phyloP scores from a whole-genome alignment of 73 alveolate genomes.

The Urostyla sp. region DNA sequence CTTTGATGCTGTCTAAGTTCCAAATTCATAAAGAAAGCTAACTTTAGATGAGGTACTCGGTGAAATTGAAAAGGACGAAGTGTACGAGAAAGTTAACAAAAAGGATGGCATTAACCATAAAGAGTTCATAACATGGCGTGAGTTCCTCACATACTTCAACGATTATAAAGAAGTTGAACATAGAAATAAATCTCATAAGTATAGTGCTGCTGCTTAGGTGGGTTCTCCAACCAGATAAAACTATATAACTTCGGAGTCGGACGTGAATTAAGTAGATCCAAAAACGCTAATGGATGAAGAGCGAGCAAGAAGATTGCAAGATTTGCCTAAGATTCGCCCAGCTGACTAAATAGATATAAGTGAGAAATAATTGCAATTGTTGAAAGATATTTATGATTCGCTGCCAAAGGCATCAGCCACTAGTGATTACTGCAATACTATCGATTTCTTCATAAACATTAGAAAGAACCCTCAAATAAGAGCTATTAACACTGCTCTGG shows the following conservation, averaged over 20 bases:
- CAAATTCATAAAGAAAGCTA: conserved; percentile 29
- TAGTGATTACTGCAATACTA: conserved; percentile 8
- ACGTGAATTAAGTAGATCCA: conserved; percentile 11
- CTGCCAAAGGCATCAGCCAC: not conserved
- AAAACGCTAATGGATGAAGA: conserved; percentile 51
- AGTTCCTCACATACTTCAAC: conserved; percentile 58
- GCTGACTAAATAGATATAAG: conserved; percentile 62
- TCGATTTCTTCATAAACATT: conserved; percentile 50
- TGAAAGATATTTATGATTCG: conserved; percentile 62
- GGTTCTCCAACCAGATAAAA: not conserved
- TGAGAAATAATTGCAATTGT: conserved; percentile 52
- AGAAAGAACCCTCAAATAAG: conserved; percentile 51
- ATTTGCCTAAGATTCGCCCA: conserved; percentile 54
- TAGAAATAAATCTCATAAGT: conserved; percentile 30
- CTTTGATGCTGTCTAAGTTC: conserved; percentile 64
- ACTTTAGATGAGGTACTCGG: conserved; percentile 52
- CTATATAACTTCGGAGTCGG: conserved; percentile 8
- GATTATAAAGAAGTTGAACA: conserved; percentile 46
- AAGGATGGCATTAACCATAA: conserved; percentile 59
- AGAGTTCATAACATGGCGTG: conserved; percentile 69
- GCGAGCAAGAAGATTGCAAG: conserved; percentile 44
- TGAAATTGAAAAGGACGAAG: conserved; percentile 68
- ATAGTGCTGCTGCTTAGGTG: conserved; percentile 11
- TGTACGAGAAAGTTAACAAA: conserved; percentile 17
- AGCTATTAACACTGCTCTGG: conserved; percentile 52